Evolutionary conservation across 148 eudicot genomes (phyloP), one percentile per base, ranked within the genome.

Genomic region (Camellia granthamiana): DNA sequence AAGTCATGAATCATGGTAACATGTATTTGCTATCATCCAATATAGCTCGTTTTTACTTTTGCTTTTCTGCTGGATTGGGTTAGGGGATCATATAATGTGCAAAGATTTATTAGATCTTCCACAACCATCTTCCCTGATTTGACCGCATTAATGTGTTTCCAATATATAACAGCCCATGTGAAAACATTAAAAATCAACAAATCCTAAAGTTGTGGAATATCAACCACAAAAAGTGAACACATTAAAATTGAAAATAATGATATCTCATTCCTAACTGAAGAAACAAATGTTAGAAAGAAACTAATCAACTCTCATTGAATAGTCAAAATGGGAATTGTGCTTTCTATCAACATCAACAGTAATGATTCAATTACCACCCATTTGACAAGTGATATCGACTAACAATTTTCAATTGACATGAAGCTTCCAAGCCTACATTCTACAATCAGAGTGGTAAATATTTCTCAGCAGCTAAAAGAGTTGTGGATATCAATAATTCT

Each of bases 391-490:
- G 69, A 15, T 76, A 19, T 46, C 18, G 1, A 51, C 7, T 4
- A 77, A 63, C 44, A 63, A 47, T 21, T 3, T 77, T 23, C 70
- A 63, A 13, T 18, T 3, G n/a, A 13, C 42, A 77, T 63, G 8
- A 77, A 47, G 79, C 43, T 63, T 23, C 49, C 19, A 5, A n/a
- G 59, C 59, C 19, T 47, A n/a, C 74, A 70, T n/a, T 41, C 9
- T 47, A 46, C 43, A 18, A 77, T 47, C 79, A 63, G 55, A 70
- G 5, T 46, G 16, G 79, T 59, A 63, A 62, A 77, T 77, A 19
- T 47, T 49, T 74, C 43, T 77, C 19, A 44, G 69, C n/a, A 23
- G 12, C n/a, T 13, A 63, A n/a, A 23, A 47, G 38, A 49, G 38
- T 15, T 0, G 18, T 23, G 16, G 10, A 51, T 47, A 71, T 52